These are phyloP conservation scores for Pulveroboletus ravenelii DNA, from an alignment of 768 basidiomycete genomes.

Conservation along the genomic window DNA sequence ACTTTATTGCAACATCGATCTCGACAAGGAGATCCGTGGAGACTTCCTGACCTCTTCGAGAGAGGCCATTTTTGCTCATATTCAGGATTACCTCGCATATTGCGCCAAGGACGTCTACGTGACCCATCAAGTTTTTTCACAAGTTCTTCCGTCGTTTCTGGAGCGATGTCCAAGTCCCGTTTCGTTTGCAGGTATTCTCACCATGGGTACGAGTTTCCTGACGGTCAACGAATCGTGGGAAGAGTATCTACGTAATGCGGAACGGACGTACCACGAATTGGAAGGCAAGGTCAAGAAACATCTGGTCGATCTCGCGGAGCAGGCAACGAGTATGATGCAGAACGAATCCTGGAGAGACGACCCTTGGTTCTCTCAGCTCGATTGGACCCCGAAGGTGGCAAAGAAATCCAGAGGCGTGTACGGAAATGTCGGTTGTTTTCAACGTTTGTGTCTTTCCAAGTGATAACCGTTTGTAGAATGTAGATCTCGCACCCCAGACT, in stretches of 20 bases:
- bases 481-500: neutral
- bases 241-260: slow-evolving; percentile 71
- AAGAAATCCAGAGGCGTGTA: slow-evolving; percentile 62
- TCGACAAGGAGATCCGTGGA: slow-evolving; percentile 74
- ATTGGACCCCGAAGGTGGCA: slow-evolving; percentile 89
- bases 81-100: slow-evolving; percentile 76
- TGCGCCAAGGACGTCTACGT: slow-evolving; percentile 81
- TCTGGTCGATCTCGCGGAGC: slow-evolving; percentile 65
- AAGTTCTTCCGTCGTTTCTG: slow-evolving; percentile 78
- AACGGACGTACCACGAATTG: slow-evolving; percentile 67
- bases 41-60: slow-evolving; percentile 70
- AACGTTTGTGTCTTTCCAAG: neutral
- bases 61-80: slow-evolving; percentile 56
- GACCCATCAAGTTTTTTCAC: slow-evolving; percentile 76
- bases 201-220: slow-evolving; percentile 90
- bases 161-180: slow-evolving; percentile 86
- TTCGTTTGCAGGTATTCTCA: slow-evolving; percentile 83
- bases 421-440: slow-evolving; percentile 19
- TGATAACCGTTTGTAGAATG: slow-evolving; percentile 5
- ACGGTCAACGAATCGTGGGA: slow-evolving; percentile 92
- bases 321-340: slow-evolving; percentile 46
- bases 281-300: slow-evolving; percentile 56
- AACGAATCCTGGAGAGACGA: slow-evolving; percentile 60
- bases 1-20: slow-evolving; percentile 76
- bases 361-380: slow-evolving; percentile 84